Percentiles rank a stretch among this genome's conserved stretches.
phyloP scores from a whole-genome alignment of 345 rosid genomes.

The Isatis tinctoria region DNA sequence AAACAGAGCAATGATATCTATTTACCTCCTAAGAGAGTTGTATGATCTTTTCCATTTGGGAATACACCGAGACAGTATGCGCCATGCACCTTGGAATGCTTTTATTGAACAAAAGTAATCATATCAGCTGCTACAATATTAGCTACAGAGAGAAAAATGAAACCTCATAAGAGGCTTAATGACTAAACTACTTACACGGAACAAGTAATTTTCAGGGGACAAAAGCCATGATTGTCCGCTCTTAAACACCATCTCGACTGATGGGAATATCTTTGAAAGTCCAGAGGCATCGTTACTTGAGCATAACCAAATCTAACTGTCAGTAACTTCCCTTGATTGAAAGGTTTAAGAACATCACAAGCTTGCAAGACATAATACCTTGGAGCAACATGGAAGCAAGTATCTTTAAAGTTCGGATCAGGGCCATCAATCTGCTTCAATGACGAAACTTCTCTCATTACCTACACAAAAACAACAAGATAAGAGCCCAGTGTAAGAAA shows the following conservation, averaged over 20 bases:
- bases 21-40: slow-evolving; percentile 88
- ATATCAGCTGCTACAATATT: slow-evolving; percentile 3
- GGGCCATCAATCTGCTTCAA: slow-evolving; percentile 75
- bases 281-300: slow-evolving; percentile 53
- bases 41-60: slow-evolving; percentile 82
- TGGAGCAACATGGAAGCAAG: slow-evolving; percentile 66
- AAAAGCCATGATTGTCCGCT: slow-evolving; percentile 62
- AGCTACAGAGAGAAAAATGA: not conserved
- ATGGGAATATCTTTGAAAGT: slow-evolving; percentile 61
- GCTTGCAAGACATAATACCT: slow-evolving; percentile 46
- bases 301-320: slow-evolving; percentile 19
- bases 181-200: slow-evolving; percentile 49
- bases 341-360: not conserved
- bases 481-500: not conserved
- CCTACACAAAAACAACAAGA: slow-evolving; percentile 35
- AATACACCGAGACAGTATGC: slow-evolving; percentile 88
- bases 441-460: slow-evolving; percentile 55
- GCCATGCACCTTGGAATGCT: slow-evolving; percentile 81
- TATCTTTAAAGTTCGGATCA: slow-evolving; percentile 86
- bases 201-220: slow-evolving; percentile 91
- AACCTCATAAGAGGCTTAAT: not conserved
- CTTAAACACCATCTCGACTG: slow-evolving; percentile 67
- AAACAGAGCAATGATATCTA: not conserved
- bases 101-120: slow-evolving; percentile 1
- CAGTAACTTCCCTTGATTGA: slow-evolving; percentile 3